These are phyloP conservation scores for Panicum hallii DNA, from an alignment of 202 grass and related monocot species.

Conservation along the genomic window DNA sequence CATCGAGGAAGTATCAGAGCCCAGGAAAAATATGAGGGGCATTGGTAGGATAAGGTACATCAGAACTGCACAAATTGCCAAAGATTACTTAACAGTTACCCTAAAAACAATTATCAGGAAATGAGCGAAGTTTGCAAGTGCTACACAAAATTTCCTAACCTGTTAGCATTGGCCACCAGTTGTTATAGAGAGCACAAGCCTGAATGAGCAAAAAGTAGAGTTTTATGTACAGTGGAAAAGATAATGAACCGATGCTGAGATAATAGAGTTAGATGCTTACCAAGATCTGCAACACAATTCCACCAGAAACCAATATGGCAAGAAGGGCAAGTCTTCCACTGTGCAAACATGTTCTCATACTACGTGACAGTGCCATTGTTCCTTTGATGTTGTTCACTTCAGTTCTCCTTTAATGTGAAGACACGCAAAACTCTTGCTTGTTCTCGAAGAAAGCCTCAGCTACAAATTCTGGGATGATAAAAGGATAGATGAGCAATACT, in stretches of 20 bases:
- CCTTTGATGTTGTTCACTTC: conserved; percentile 25
- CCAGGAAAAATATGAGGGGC: conserved; percentile 88
- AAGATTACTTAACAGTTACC: background rate
- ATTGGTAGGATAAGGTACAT: conserved; percentile 91
- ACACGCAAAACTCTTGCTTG: background rate
- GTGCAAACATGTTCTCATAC: conserved; percentile 71
- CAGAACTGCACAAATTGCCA: conserved; percentile 64
- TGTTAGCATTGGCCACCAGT: conserved; percentile 99
- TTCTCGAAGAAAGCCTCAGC: conserved; percentile 20
- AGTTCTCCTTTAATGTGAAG: conserved; percentile 1
- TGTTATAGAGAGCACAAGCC: conserved; percentile 91
- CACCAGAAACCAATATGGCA: conserved; percentile 76
- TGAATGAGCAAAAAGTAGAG: conserved; percentile 39
- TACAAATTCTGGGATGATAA: background rate
- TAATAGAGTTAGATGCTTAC: conserved; percentile 43
- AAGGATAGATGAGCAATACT: background rate
- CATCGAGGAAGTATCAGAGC: conserved; percentile 57
- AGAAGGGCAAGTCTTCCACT: conserved; percentile 78
- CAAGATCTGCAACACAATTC: conserved; percentile 89
- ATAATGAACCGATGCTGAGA: background rate
- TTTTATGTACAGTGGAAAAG: background rate
- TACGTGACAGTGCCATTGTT: conserved; percentile 67
- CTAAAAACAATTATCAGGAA: background rate
- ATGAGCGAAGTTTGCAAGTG: background rate
- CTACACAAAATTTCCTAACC: conserved; percentile 47